Percentiles rank a stretch among this genome's conserved stretches.
Evolutionary conservation across 2,329 filamentous ascomycete species (phyloP).

Genomic region (Diaporthe sp.): DNA sequence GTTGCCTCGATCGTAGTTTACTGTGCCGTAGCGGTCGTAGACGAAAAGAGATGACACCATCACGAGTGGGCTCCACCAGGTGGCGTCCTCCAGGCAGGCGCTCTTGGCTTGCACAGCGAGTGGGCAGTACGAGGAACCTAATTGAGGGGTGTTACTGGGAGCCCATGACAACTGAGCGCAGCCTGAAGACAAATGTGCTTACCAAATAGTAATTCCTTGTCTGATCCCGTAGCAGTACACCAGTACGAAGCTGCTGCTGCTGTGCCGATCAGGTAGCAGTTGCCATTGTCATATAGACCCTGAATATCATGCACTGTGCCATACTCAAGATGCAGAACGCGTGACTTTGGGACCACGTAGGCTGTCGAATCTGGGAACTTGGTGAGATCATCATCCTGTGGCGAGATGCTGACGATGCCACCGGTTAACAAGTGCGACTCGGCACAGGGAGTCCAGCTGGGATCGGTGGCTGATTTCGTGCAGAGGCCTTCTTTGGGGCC

Average conservation of each 20-base stretch:
- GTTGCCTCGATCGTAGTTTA: slow-evolving; percentile 34
- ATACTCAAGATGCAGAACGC: slow-evolving; percentile 32
- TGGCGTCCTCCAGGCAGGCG: slow-evolving; percentile 17
- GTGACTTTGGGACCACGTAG: slow-evolving; percentile 29
- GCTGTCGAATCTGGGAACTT: slow-evolving; percentile 10
- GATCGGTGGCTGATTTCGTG: slow-evolving; percentile 18
- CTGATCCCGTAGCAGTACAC: slow-evolving; percentile 11
- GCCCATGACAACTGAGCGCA: too few species aligned
- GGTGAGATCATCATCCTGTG: slow-evolving; percentile 24
- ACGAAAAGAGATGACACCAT: slow-evolving; percentile 30
- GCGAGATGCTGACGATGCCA: slow-evolving; percentile 26
- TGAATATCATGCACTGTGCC: slow-evolving; percentile 24
- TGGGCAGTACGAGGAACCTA: slow-evolving; percentile 33
- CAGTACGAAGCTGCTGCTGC: slow-evolving; percentile 26
- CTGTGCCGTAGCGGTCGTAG: slow-evolving; percentile 30
- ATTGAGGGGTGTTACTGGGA: neutral
- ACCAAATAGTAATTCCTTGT: slow-evolving; percentile 26
- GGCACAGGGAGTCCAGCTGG: slow-evolving; percentile 23
- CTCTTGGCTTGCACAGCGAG: slow-evolving; percentile 21
- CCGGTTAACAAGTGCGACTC: slow-evolving; percentile 30
- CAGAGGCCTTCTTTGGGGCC: slow-evolving; percentile 22
- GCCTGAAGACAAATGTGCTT: neutral
- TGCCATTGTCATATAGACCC: slow-evolving; percentile 14
- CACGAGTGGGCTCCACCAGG: slow-evolving; percentile 26
- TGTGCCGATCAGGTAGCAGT: slow-evolving; percentile 25